Evolutionary conservation across 106 monocot species (phyloP).

Genomic region (Dactylorhiza incarnata): DNA sequence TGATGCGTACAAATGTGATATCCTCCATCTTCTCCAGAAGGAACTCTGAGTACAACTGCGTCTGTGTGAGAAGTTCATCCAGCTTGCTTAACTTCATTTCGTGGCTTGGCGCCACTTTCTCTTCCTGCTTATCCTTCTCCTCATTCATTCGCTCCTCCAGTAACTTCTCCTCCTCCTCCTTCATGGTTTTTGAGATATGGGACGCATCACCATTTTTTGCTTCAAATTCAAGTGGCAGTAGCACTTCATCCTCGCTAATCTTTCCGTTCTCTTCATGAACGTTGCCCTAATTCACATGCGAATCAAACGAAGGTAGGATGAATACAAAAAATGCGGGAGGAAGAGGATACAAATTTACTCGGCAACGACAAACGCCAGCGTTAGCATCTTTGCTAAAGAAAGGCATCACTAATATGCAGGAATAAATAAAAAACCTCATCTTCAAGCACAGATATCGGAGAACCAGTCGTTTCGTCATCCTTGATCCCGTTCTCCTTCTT

Average conservation of each 20-base stretch:
- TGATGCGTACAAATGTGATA: constrained; percentile 42
- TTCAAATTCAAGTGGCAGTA: constrained; percentile 14
- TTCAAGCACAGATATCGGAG: constrained; percentile 4
- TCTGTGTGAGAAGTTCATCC: constrained; percentile 25
- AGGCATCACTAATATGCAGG: not conserved
- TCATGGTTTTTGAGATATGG: constrained; percentile 21
- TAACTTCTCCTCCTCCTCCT: constrained; percentile 23
- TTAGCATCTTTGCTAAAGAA: not conserved
- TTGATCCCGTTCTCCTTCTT: constrained; percentile 1
- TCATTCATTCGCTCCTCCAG: not conserved
- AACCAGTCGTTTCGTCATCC: not conserved
- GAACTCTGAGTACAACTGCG: constrained; percentile 51
- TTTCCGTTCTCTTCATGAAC: not conserved
- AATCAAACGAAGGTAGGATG: not conserved
- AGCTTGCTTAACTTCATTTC: constrained; percentile 22
- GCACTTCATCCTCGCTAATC: not conserved
- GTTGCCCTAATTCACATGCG: constrained; percentile 2
- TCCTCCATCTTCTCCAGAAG: constrained; percentile 87
- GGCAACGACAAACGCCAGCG: not conserved
- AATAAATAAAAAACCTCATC: constrained; percentile 1
- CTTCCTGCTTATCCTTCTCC: constrained; percentile 7
- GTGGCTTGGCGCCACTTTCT: not conserved
- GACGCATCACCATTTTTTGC: constrained; percentile 21
- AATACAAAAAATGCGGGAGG: not conserved
- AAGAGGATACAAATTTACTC: not conserved